A percentile compares a stretch with the other conserved stretches of the same genome.
Conservation (phyloP, 2,329 filamentous ascomycete species). For the Fusarium irregulare region DNA sequence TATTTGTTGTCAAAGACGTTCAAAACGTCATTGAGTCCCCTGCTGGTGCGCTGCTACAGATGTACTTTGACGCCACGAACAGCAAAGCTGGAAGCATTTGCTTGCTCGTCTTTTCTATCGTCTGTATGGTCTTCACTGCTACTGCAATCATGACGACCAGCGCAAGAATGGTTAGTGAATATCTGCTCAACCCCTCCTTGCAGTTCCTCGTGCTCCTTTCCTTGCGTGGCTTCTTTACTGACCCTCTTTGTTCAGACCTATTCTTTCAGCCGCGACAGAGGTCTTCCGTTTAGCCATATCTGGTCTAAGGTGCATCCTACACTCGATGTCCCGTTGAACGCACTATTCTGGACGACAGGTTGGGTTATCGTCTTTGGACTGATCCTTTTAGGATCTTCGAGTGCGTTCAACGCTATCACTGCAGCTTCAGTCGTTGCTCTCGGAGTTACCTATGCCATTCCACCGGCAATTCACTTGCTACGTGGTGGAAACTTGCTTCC, state of each 20-base stretch:
- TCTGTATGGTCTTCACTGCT: constrained; percentile 73
- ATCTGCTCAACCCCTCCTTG: too few species aligned
- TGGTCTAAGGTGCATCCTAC: constrained; percentile 70
- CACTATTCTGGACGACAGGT: constrained; percentile 69
- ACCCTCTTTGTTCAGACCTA: constrained; percentile 56
- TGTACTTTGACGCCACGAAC: constrained; percentile 72
- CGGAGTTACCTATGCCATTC: constrained; percentile 74
- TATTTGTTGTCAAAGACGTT: constrained; percentile 72
- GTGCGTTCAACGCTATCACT: constrained; percentile 79
- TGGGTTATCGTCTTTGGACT: constrained; percentile 76
- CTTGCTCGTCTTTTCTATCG: constrained; percentile 72
- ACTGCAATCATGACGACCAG: constrained; percentile 74
- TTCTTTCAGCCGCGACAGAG: constrained; percentile 73
- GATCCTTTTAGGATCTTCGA: constrained; percentile 74
- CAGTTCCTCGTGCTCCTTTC: too few species aligned
- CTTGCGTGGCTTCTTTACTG: too few species aligned
- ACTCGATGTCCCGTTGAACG: constrained; percentile 74
- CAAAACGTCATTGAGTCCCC: constrained; percentile 65
- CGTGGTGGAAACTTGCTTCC: constrained; percentile 75
- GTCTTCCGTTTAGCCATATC: constrained; percentile 71
- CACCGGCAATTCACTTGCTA: constrained; percentile 58
- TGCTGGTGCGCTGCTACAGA: constrained; percentile 70
- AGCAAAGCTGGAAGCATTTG: constrained; percentile 72
- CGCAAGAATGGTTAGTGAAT: constrained; percentile 43
- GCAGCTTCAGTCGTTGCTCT: constrained; percentile 79